A percentile compares a stretch with the other conserved stretches of the same genome.
Evolutionary conservation across 1,284 basidiomycete species (phyloP).

Genomic region (Schizophyllum amplum): DNA sequence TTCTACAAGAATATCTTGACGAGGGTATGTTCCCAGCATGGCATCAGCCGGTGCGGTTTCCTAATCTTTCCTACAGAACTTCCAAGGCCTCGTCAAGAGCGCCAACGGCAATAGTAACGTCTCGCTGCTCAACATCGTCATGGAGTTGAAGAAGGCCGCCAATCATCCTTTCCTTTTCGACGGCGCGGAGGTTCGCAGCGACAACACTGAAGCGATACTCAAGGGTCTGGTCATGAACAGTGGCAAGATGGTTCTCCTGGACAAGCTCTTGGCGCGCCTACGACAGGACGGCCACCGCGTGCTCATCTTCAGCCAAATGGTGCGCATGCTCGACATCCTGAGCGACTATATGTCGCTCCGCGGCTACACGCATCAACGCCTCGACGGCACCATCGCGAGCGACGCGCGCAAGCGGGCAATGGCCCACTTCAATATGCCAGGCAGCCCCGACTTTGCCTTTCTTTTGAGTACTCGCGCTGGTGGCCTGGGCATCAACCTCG

Average conservation of each 20-base stretch:
- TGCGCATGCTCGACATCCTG: slow-evolving; percentile 96
- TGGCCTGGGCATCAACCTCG: slow-evolving; percentile 96
- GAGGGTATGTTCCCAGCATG: slow-evolving; percentile 47
- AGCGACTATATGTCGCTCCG: slow-evolving; percentile 93
- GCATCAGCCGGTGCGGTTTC: neutral
- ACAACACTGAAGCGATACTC: slow-evolving; percentile 79
- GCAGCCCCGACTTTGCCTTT: slow-evolving; percentile 95
- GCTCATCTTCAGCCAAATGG: slow-evolving; percentile 99
- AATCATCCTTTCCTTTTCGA: slow-evolving; percentile 99
- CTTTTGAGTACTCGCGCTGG: slow-evolving; percentile 95
- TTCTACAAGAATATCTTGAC: slow-evolving; percentile 99
- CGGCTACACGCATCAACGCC: slow-evolving; percentile 91
- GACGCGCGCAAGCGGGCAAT: slow-evolving; percentile 91
- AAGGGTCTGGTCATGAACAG: slow-evolving; percentile 97
- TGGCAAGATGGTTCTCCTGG: slow-evolving; percentile 95
- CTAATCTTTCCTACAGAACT: slow-evolving; percentile 57
- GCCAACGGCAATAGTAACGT: slow-evolving; percentile 78
- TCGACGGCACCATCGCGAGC: slow-evolving; percentile 93
- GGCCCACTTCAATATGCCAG: slow-evolving; percentile 94
- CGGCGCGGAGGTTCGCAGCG: slow-evolving; percentile 79
- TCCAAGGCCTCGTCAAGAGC: slow-evolving; percentile 86
- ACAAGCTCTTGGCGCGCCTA: slow-evolving; percentile 86
- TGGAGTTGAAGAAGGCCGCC: slow-evolving; percentile 96
- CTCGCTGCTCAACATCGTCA: slow-evolving; percentile 91
- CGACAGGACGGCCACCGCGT: slow-evolving; percentile 93